These are phyloP conservation scores for Actinomucor elegans DNA, from an alignment of 371 early-diverging fungal genomes.

Conservation along the genomic window DNA sequence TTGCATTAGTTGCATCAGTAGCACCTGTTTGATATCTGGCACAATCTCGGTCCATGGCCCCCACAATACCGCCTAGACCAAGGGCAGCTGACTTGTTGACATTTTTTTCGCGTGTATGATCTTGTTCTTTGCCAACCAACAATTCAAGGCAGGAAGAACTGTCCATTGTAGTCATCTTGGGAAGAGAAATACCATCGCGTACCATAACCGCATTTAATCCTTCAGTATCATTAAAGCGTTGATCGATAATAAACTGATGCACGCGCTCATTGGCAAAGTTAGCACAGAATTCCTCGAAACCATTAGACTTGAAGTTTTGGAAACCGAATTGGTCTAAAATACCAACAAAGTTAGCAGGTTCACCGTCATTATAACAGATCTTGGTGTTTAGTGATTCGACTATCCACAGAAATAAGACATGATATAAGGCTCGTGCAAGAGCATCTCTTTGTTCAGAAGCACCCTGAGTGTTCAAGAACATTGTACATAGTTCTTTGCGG, in stretches of 20 bases:
- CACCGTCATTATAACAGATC: constrained; percentile 60
- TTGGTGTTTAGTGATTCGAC: constrained; percentile 76
- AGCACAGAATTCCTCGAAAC: constrained; percentile 77
- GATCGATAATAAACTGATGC: constrained; percentile 71
- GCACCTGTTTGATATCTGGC: constrained; percentile 37
- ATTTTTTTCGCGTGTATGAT: constrained; percentile 15
- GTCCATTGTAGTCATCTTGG: constrained; percentile 55
- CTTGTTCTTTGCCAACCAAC: constrained; percentile 42
- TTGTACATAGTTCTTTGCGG: constrained; percentile 73
- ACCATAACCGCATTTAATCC: constrained; percentile 26
- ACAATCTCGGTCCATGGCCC: constrained; percentile 59
- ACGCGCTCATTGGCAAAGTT: constrained; percentile 88
- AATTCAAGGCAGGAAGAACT: constrained; percentile 66
- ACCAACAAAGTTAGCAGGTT: constrained; percentile 69
- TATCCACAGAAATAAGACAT: constrained; percentile 76
- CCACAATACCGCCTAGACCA: constrained; percentile 62
- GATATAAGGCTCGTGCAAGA: constrained; percentile 71
- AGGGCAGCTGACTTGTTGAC: constrained; percentile 27
- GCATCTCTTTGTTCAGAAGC: constrained; percentile 63
- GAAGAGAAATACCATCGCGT: constrained; percentile 41
- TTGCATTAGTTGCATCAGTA: constrained; percentile 44
- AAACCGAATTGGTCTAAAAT: constrained; percentile 77
- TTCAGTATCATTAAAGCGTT: constrained; percentile 58
- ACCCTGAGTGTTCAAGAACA: constrained; percentile 70
- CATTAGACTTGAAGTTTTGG: constrained; percentile 59